phyloP scores from a whole-genome alignment of 2,329 filamentous ascomycete genomes.

The Diplodia corticola region DNA sequence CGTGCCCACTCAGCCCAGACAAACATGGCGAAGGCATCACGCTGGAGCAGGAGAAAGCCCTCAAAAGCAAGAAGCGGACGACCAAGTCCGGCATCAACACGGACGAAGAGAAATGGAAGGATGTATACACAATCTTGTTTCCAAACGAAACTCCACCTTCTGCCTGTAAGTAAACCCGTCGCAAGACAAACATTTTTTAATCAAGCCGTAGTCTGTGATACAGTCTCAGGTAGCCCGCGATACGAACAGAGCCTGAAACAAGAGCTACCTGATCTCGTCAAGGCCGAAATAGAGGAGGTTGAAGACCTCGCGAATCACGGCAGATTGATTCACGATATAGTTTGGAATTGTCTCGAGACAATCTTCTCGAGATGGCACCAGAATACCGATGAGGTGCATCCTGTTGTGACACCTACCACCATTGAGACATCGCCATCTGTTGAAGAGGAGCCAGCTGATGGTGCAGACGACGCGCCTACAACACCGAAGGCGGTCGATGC shows the following conservation, averaged over 20 bases:
- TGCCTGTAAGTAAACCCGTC: not conserved
- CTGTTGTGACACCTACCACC: not conserved
- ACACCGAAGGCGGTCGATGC: not conserved
- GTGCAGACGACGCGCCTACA: not conserved
- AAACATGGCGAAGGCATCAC: not conserved
- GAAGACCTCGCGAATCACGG: not conserved
- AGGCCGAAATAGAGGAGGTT: not conserved
- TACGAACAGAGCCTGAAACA: not conserved
- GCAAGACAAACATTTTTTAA: not conserved
- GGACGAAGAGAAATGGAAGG: not conserved
- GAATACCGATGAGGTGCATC: not conserved
- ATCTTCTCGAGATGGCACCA: not conserved
- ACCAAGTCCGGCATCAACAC: not conserved
- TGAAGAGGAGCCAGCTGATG: not conserved
- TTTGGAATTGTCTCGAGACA: not conserved
- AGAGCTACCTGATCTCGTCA: not conserved
- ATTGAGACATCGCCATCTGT: not conserved
- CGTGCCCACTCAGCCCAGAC: not conserved
- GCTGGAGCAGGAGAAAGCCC: not conserved
- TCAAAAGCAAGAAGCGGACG: conserved; percentile 8
- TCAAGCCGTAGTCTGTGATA: not conserved
- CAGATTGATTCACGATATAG: not conserved
- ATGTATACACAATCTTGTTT: not conserved
- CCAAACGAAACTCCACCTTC: not conserved
- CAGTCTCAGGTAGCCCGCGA: not conserved